Percentiles rank a stretch among this genome's conserved stretches.
Evolutionary conservation across 129 eudicot species (phyloP).

Genomic region (Chrysanthemum makinoi): DNA sequence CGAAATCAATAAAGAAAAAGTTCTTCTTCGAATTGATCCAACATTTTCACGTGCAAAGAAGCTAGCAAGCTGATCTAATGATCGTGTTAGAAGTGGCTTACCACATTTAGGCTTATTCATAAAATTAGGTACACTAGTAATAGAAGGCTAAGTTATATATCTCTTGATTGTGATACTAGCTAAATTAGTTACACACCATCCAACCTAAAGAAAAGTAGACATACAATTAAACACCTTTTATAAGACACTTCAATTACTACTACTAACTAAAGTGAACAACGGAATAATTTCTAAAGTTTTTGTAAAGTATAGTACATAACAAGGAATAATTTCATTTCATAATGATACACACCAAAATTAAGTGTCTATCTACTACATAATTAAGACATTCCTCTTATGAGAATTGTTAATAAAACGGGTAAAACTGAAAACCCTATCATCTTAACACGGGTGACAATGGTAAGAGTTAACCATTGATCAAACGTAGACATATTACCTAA

Average conservation of each 20-base stretch:
- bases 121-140: not conserved
- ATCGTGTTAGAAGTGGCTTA: not conserved
- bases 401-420: no score
- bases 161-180: not conserved
- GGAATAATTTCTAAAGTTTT: not conserved
- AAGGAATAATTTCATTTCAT: not conserved
- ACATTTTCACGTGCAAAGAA: conserved; percentile 5
- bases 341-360: not conserved
- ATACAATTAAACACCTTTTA: not conserved
- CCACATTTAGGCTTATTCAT: not conserved
- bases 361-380: no score
- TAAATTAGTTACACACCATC: not conserved
- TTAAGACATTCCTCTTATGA: no score
- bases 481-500: no score
- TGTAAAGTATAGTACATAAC: not conserved
- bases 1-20: not conserved
- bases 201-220: conserved; percentile 4
- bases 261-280: not conserved
- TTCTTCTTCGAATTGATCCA: not conserved
- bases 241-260: not conserved
- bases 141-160: not conserved
- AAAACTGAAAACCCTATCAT: no score
- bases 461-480: no score
- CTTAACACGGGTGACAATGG: no score
- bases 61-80: not conserved